A percentile compares a stretch with the other conserved stretches of the same genome.
phyloP scores from a whole-genome alignment of 345 rosid species.

The Salix arbutifolia region DNA sequence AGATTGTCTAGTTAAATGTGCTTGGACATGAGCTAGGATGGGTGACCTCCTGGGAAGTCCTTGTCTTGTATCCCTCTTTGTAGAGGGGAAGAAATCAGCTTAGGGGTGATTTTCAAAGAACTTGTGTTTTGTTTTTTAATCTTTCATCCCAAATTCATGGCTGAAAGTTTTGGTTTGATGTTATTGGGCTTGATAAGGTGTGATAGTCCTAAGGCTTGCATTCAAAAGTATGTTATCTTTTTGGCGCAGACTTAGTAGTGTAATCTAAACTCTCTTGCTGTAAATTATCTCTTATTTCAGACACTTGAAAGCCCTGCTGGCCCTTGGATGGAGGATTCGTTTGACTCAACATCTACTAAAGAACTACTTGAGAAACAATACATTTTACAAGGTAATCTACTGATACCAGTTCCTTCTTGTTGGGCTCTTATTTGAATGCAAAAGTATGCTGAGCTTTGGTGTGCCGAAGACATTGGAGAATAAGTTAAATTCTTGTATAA shows the following conservation, averaged over 20 bases:
- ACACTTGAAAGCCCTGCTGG: constrained; percentile 76
- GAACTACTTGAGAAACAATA: constrained; percentile 84
- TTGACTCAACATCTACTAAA: constrained; percentile 84
- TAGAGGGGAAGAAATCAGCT: neutral
- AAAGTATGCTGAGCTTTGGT: constrained; percentile 12
- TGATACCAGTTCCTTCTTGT: neutral
- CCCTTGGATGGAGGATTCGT: constrained; percentile 94
- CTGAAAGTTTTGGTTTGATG: neutral
- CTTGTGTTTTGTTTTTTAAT: neutral
- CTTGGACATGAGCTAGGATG: neutral
- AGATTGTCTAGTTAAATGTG: neutral
- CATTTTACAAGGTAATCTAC: constrained; percentile 81
- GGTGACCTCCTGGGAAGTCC: neutral
- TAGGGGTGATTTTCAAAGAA: neutral
- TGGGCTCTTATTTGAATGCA: neutral
- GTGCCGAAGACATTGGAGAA: constrained; percentile 1
- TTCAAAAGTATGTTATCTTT: neutral
- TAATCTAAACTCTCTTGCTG: neutral
- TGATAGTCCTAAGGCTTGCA: neutral
- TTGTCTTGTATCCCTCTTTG: neutral
- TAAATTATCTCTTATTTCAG: constrained; percentile 32
- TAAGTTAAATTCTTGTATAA: neutral
- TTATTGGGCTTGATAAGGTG: neutral
- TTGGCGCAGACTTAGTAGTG: neutral
- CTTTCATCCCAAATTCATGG: neutral